Base-by-base conservation (phyloP, 1,284 basidiomycete genomes). In the Irpex sp. region DNA sequence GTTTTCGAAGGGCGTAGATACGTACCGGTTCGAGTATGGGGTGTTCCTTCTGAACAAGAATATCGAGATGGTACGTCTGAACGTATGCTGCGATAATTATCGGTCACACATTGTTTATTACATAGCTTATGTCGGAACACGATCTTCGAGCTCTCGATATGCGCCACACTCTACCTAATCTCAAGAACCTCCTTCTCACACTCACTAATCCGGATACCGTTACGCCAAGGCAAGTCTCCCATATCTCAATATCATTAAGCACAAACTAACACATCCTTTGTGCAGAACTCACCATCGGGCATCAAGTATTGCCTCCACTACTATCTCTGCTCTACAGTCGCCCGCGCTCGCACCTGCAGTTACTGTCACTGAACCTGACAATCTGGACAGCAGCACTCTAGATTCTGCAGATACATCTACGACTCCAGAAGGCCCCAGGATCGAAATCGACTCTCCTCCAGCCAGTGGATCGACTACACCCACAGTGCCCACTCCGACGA, bases 21-120 rank as follows among this genome's bases (percentile, higher is more conserved):
- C 89, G 49, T 98, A 98, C 77, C 85, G 97, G 34, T 99, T 97
- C 75, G 97, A 99, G 74, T 99, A 99, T 77, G 97, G 91, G 7
- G 96, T 98, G 3, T 99, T 97, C 74, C 78, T 99, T 57, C 81
- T 99, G 47, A 99, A 99, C 81, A 99, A 99, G 78, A 84, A 99
- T 74, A 95, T 99, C 67, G 97, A 99, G 78, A 82, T 95, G 83
- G 94, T 96, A 69, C 69, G 85, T 70, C 40, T 56, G 9, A 38
- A 15, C 36, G 6, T 63, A 61, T 61, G 58, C 60, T 58, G 4
- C 64, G 62, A 60, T 67, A 34, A 69, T 49, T 64, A 4, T 3
- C 13, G 36, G 5, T 15, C 2, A 36, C 21, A 59, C 57, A 57
- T 62, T 64, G 61, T 61, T 65, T 58, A 40, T 65, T 38, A 44